These are phyloP conservation scores for Xylaria cubensis DNA, from an alignment of 495 filamentous ascomycete species.

Conservation along the genomic window DNA sequence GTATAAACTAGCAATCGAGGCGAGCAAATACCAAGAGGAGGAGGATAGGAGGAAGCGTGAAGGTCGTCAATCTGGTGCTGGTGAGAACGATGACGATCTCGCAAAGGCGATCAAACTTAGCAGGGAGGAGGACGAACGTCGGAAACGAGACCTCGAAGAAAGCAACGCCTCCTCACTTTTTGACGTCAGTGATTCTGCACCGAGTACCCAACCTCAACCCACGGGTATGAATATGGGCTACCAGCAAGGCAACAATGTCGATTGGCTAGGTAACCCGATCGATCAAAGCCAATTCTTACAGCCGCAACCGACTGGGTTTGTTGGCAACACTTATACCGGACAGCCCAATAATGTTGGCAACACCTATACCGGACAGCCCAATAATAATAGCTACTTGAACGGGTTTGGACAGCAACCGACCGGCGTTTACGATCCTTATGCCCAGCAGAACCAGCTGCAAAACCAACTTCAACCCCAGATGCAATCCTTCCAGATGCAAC, in stretches of 20 bases:
- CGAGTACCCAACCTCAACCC: conserved; percentile 70
- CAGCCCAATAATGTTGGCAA: conserved; percentile 73
- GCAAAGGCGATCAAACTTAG: conserved; percentile 96
- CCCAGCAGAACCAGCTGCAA: conserved; percentile 64
- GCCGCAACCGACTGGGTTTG: conserved; percentile 82
- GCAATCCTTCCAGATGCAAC: conserved; percentile 49
- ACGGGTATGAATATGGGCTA: conserved; percentile 96
- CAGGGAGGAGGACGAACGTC: conserved; percentile 88
- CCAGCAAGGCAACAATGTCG: conserved; percentile 92
- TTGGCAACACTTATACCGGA: conserved; percentile 85
- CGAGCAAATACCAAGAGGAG: conserved; percentile 94
- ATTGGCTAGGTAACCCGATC: conserved; percentile 96
- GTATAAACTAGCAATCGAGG: conserved; percentile 91
- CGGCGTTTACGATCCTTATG: conserved; percentile 55
- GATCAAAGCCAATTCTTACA: conserved; percentile 65
- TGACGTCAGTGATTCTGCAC: conserved; percentile 72
- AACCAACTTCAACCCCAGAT: conserved; percentile 53
- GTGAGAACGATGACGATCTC: conserved; percentile 80
- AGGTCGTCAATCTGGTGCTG: conserved; percentile 66
- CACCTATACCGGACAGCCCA: conserved; percentile 75
- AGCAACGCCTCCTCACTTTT: conserved; percentile 86
- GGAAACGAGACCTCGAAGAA: conserved; percentile 88
- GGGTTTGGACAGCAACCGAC: conserved; percentile 48
- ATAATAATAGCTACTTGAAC: conserved; percentile 58
- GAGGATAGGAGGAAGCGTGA: conserved; percentile 84